Conservation (phyloP, 2,329 filamentous ascomycete species). For the Fusarium euwallaceae region DNA sequence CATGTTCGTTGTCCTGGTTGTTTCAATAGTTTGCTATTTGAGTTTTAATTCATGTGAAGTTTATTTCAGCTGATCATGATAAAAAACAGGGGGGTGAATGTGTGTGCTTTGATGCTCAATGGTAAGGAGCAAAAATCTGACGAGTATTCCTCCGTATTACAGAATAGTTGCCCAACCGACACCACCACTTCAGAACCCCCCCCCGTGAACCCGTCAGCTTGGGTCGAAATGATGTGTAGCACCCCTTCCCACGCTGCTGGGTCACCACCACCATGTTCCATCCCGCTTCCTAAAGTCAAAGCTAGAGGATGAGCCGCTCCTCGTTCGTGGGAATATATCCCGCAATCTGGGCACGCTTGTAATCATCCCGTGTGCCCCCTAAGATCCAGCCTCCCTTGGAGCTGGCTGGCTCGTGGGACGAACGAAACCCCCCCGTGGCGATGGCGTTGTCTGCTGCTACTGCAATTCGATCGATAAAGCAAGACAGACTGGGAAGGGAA, state of each 20-base stretch:
- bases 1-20: neutral
- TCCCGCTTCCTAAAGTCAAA: constrained; percentile 1
- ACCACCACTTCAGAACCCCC: neutral
- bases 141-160: constrained; percentile 16
- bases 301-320: neutral
- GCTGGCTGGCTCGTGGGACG: neutral
- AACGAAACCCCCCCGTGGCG: neutral
- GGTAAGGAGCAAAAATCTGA: neutral
- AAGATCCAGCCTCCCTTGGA: neutral
- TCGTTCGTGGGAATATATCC: neutral
- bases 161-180: neutral
- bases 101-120: neutral
- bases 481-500: constrained; percentile 14
- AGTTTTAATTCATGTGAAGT: constrained; percentile 21
- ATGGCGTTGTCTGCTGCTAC: neutral
- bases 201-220: constrained; percentile 8
- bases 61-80: neutral
- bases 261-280: neutral
- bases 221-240: constrained; percentile 11
- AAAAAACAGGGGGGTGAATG: neutral
- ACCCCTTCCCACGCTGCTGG: constrained; percentile 10
- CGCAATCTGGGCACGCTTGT: neutral
- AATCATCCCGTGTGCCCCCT: constrained; percentile 3
- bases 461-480: neutral
- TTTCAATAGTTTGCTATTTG: neutral